phyloP scores from a whole-genome alignment of 2,329 filamentous ascomycete species.

The Aspergillus sp. region DNA sequence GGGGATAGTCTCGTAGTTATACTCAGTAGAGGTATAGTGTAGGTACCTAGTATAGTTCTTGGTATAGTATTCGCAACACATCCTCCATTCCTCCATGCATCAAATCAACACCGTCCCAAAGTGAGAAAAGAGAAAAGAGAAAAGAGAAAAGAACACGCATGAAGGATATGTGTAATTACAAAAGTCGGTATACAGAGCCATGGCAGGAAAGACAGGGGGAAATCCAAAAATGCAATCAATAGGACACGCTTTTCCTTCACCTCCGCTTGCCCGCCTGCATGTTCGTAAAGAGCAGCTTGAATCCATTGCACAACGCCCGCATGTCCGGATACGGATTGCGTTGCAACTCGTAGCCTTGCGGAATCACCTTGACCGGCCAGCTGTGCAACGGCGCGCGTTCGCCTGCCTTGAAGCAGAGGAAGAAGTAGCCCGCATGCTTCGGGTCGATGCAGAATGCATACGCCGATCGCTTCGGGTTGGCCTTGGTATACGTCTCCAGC shows the following conservation, averaged over 20 bases:
- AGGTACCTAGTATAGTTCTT: background rate
- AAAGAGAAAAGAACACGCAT: background rate
- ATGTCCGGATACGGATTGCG: constrained; percentile 91
- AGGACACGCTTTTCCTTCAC: constrained; percentile 7
- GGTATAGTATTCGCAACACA: background rate
- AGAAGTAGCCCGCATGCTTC: constrained; percentile 91
- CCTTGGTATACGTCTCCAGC: constrained; percentile 92
- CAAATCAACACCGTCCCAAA: background rate
- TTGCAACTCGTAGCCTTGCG: constrained; percentile 88
- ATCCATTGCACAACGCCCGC: constrained; percentile 92
- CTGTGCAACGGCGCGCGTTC: constrained; percentile 69
- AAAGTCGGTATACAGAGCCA: constrained; percentile 1
- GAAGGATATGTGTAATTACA: background rate
- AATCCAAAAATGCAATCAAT: constrained; percentile 2
- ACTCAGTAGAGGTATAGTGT: too few species aligned
- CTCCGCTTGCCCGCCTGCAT: constrained; percentile 46
- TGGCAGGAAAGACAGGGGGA: constrained; percentile 10
- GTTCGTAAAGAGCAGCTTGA: constrained; percentile 80
- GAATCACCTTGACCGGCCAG: constrained; percentile 87
- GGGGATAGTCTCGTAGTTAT: too few species aligned
- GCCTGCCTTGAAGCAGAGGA: constrained; percentile 93
- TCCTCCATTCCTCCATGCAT: background rate
- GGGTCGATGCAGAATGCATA: constrained; percentile 96
- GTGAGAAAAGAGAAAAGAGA: background rate
- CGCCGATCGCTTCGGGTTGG: constrained; percentile 88